Evolutionary conservation across 495 filamentous ascomycete species (phyloP).

Genomic region (Aspergillus indologenus): DNA sequence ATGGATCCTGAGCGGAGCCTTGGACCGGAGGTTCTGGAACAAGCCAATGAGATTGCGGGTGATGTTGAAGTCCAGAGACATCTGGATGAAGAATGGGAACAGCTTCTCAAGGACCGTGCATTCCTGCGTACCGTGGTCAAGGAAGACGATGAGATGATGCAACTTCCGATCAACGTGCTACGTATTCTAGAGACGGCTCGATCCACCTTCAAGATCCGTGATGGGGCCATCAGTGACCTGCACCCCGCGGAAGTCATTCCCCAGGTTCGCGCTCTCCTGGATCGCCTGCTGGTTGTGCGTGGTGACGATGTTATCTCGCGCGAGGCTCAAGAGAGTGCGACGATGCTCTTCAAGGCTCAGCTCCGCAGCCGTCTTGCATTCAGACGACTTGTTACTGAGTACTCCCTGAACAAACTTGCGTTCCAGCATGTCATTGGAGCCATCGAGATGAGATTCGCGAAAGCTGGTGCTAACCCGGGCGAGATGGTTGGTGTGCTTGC

Average conservation of each 20-base stretch:
- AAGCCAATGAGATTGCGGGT: slow-evolving; percentile 81
- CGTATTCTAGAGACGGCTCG: slow-evolving; percentile 88
- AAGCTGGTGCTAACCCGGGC: slow-evolving; percentile 78
- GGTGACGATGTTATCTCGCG: slow-evolving; percentile 75
- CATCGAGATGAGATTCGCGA: slow-evolving; percentile 78
- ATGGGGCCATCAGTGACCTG: slow-evolving; percentile 79
- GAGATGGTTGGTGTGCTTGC: slow-evolving; percentile 99
- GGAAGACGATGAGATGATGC: slow-evolving; percentile 76
- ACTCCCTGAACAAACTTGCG: slow-evolving; percentile 84
- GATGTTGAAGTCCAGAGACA: slow-evolving; percentile 80
- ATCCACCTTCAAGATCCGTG: slow-evolving; percentile 85
- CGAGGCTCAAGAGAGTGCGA: slow-evolving; percentile 87
- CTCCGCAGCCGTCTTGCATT: slow-evolving; percentile 86
- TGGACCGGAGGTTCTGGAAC: slow-evolving; percentile 71
- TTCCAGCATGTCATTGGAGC: slow-evolving; percentile 92
- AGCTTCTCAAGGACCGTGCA: slow-evolving; percentile 67
- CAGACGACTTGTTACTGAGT: slow-evolving; percentile 80
- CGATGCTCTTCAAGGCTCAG: slow-evolving; percentile 85
- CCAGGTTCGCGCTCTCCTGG: slow-evolving; percentile 70
- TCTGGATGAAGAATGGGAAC: slow-evolving; percentile 86
- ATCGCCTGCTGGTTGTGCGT: slow-evolving; percentile 76
- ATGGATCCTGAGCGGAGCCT: slow-evolving; percentile 73
- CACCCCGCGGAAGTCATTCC: slow-evolving; percentile 87
- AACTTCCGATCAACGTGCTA: slow-evolving; percentile 86
- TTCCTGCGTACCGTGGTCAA: slow-evolving; percentile 66